Evolutionary conservation across 345 rosid species (phyloP).

Genomic region (Syzygium oleosum): DNA sequence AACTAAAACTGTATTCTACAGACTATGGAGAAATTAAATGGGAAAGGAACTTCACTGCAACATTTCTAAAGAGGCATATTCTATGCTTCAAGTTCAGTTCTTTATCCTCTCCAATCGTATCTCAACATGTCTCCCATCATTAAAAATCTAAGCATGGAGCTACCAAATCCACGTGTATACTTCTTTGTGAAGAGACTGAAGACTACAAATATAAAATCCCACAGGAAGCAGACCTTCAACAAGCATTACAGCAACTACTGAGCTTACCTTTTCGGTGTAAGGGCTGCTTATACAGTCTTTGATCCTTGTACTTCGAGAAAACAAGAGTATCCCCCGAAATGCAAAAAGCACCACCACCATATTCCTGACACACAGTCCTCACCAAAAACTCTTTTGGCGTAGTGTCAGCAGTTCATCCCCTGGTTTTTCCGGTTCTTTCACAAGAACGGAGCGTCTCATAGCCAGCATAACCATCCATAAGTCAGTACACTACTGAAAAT

Average conservation of each 20-base stretch:
- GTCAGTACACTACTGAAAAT: not conserved
- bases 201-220: not conserved
- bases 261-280: constrained; percentile 31
- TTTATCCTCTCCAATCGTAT: not conserved
- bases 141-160: not conserved
- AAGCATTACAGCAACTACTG: not conserved
- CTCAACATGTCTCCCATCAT: not conserved
- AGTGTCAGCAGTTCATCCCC: constrained; percentile 48
- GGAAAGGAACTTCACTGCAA: not conserved
- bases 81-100: constrained; percentile 1
- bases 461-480: not conserved
- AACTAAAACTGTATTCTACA: constrained; percentile 12
- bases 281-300: constrained; percentile 60
- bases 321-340: constrained; percentile 44
- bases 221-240: constrained; percentile 45
- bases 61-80: not conserved
- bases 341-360: constrained; percentile 89
- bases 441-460: constrained; percentile 63
- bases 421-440: constrained; percentile 37
- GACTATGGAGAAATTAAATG: not conserved
- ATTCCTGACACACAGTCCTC: constrained; percentile 71
- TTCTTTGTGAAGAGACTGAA: not conserved
- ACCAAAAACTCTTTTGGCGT: constrained; percentile 73
- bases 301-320: constrained; percentile 83
- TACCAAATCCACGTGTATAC: not conserved